Evolutionary conservation across 805 yeast species (phyloP).

Genomic region (Hanseniaspora nectarophila): DNA sequence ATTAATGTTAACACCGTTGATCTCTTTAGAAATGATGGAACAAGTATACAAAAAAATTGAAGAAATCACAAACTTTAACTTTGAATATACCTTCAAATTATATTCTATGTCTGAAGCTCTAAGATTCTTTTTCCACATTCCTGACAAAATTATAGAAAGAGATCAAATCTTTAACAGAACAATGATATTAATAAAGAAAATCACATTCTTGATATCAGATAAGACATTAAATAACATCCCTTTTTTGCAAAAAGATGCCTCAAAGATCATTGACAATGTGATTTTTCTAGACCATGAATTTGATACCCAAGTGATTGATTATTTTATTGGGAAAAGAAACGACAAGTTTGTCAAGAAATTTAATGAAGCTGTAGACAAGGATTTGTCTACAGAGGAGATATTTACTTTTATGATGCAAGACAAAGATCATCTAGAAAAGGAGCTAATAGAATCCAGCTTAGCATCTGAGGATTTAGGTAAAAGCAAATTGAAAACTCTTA

Average conservation of each 20-base stretch:
- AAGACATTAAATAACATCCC: slow-evolving; percentile 21
- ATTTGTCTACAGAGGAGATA: not conserved
- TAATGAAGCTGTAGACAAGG: not conserved
- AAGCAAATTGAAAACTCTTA: not conserved
- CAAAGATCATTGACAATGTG: slow-evolving; percentile 23
- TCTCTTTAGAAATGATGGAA: slow-evolving; percentile 24
- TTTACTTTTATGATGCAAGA: not conserved
- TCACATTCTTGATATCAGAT: slow-evolving; percentile 24
- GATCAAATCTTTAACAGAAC: slow-evolving; percentile 23
- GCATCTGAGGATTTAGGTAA: not conserved
- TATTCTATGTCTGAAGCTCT: slow-evolving; percentile 31
- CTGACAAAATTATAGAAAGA: slow-evolving; percentile 22
- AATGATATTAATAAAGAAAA: slow-evolving; percentile 26
- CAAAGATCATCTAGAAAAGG: not conserved
- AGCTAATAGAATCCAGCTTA: not conserved
- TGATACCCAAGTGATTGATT: slow-evolving; percentile 9
- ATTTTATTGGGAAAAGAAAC: slow-evolving; percentile 4
- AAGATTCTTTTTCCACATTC: slow-evolving; percentile 27
- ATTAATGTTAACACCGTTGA: slow-evolving; percentile 25
- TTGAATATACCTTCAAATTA: slow-evolving; percentile 21
- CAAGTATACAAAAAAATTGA: slow-evolving; percentile 6
- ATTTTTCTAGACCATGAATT: slow-evolving; percentile 22
- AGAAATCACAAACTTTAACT: slow-evolving; percentile 15
- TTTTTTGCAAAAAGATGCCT: slow-evolving; percentile 21
- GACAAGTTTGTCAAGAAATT: not conserved